A percentile compares a stretch with the other conserved stretches of the same genome.
Evolutionary conservation across 768 basidiomycete species (phyloP).

Genomic region (Dacryopinax spathularia): DNA sequence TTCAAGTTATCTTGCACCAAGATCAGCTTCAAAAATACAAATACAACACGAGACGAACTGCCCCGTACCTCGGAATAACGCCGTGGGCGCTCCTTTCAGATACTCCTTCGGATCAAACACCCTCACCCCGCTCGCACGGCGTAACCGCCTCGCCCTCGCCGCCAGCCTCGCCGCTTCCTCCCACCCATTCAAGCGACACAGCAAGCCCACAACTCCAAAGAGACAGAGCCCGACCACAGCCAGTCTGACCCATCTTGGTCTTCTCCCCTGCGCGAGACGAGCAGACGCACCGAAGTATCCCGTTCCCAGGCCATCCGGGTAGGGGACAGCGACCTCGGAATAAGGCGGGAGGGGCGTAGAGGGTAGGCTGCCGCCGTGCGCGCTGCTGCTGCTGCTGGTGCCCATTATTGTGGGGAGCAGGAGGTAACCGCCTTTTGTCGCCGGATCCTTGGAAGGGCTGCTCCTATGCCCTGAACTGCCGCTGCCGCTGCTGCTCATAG

Average conservation of each 20-base stretch:
- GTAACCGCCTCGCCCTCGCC: background rate
- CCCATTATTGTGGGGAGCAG: background rate
- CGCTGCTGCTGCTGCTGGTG: too few relatives aligned
- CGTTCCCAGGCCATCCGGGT: background rate
- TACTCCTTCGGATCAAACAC: conserved; percentile 4
- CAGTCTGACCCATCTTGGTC: too few relatives aligned
- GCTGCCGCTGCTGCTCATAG: too few relatives aligned
- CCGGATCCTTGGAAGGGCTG: background rate
- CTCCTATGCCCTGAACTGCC: background rate
- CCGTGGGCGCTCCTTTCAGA: conserved; percentile 37
- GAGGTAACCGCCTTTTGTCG: background rate
- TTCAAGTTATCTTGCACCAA: conserved; percentile 49
- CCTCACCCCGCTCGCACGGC: background rate
- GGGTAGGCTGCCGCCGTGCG: background rate
- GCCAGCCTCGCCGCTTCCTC: background rate
- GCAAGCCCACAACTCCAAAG: too few relatives aligned
- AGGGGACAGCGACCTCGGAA: background rate
- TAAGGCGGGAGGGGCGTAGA: background rate
- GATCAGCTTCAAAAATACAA: background rate
- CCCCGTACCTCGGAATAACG: conserved; percentile 39
- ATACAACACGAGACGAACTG: background rate
- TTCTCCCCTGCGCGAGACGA: too few relatives aligned
- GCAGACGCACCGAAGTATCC: too few relatives aligned
- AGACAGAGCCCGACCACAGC: too few relatives aligned
- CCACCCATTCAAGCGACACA: background rate